Evolutionary conservation across 2,329 filamentous ascomycete species (phyloP).

Genomic region (Colletotrichum camelliae): DNA sequence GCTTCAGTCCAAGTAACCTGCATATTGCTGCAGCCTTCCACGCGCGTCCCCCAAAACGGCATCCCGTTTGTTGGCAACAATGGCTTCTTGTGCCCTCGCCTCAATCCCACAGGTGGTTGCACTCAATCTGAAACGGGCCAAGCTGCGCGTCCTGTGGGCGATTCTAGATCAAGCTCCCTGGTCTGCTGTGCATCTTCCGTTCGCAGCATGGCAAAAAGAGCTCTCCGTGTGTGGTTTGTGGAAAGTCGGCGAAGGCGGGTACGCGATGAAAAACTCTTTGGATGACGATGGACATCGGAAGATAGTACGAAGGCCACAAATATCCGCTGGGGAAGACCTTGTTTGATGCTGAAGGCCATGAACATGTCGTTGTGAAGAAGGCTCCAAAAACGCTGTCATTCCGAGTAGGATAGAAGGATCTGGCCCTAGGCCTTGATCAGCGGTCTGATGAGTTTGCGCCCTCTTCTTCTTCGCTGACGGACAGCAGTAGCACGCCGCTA

Average conservation of each 20-base stretch:
- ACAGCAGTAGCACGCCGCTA: conserved; percentile 2
- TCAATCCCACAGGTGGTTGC: background rate
- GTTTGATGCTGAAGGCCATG: background rate
- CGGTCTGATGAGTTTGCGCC: conserved; percentile 5
- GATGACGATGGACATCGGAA: background rate
- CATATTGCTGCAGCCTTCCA: conserved; percentile 9
- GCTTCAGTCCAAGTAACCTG: background rate
- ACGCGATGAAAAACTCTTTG: background rate
- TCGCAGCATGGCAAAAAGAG: background rate
- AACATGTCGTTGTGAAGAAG: background rate
- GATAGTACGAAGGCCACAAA: background rate
- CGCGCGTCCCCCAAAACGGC: conserved; percentile 4
- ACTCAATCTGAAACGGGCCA: conserved; percentile 15
- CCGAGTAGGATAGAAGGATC: background rate
- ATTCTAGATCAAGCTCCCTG: background rate
- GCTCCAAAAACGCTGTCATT: background rate
- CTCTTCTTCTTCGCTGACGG: background rate
- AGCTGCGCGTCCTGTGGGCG: background rate
- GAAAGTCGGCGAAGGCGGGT: background rate
- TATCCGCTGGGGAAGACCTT: background rate
- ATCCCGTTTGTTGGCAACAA: background rate
- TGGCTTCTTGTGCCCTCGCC: background rate
- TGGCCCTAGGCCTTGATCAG: conserved; percentile 1
- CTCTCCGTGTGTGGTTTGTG: background rate
- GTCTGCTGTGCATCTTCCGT: background rate